phyloP scores from a whole-genome alignment of 2,329 filamentous ascomycete species.

The Pseudogymnoascus verrucosus region DNA sequence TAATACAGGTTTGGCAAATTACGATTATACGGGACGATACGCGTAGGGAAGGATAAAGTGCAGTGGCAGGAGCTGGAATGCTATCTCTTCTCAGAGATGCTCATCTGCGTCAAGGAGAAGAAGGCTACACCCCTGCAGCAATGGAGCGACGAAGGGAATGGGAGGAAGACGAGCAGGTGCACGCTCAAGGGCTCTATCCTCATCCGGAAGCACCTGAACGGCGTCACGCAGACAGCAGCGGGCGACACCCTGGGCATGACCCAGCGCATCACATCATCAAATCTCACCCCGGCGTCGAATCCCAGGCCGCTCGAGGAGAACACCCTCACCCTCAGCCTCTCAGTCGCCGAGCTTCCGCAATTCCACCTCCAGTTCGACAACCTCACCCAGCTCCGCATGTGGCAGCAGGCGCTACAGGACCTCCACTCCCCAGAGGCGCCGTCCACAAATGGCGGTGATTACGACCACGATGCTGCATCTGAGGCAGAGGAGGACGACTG shows the following conservation, averaged over 20 bases:
- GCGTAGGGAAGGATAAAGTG: slow-evolving; percentile 90
- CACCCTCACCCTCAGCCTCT: slow-evolving; percentile 80
- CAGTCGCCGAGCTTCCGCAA: slow-evolving; percentile 82
- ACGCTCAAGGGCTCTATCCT: slow-evolving; percentile 95
- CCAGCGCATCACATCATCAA: slow-evolving; percentile 28
- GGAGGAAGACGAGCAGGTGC: slow-evolving; percentile 63
- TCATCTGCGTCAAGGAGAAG: slow-evolving; percentile 99
- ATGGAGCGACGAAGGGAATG: slow-evolving; percentile 54
- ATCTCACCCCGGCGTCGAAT: slow-evolving; percentile 28
- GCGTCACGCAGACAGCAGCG: slow-evolving; percentile 63
- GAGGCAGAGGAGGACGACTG: slow-evolving; percentile 86
- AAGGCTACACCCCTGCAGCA: slow-evolving; percentile 54
- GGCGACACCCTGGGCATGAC: slow-evolving; percentile 31
- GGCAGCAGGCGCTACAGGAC: slow-evolving; percentile 81
- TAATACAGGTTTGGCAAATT: slow-evolving; percentile 74
- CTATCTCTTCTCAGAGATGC: slow-evolving; percentile 96
- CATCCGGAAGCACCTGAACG: slow-evolving; percentile 95
- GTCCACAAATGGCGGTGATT: slow-evolving; percentile 56
- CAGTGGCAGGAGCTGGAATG: slow-evolving; percentile 98
- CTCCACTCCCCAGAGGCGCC: slow-evolving; percentile 33
- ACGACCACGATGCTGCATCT: slow-evolving; percentile 68
- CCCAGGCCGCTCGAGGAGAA: slow-evolving; percentile 56
- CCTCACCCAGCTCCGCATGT: slow-evolving; percentile 74
- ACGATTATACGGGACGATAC: slow-evolving; percentile 77
- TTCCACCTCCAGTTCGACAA: slow-evolving; percentile 90